Evolutionary conservation across 1,284 basidiomycete species (phyloP), one percentile per base, ranked within the genome.

Genomic region (Microbotryomycetes sp.): DNA sequence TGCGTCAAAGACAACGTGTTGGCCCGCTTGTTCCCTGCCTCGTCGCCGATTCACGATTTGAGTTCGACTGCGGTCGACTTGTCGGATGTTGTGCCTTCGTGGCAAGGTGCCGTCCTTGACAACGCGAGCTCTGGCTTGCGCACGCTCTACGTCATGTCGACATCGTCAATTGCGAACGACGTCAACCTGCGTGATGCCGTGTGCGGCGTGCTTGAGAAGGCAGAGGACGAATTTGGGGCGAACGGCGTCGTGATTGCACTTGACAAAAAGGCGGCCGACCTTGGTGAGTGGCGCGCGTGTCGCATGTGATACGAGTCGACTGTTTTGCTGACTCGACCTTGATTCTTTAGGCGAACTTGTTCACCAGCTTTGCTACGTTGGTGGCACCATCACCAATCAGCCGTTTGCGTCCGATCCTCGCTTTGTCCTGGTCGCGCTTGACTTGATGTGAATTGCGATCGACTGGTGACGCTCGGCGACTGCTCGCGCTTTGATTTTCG

Each of bases 361-460:
- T 18, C 67, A 69, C 59, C 56, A 55, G 46, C 54, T 69, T 24
- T 45, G 57, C 41, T 69, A 69, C 65, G 59, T 67, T 52, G 67
- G 67, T n/a, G 63, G 60, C 54, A 61, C 61, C 23, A 56, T 61
- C 50, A 57, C 54, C 11, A 48, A 30, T 15, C 23, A 18, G 16
- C 59, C 59, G 16, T 61, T 61, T 24, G 45, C 55, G 9, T 16
- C 59, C 48, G 47, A 56, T 45, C 51, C 59, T 2, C 56, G 31
- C 15, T 65, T 58, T 59, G 48, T 65, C 45, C 59, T 65, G 49
- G 56, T 65, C 63, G 63, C 56, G 5, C 55, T 65, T 48, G 63
- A 65, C 56, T 29, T 65, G 11, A 9, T 23, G 27, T 21, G 48
- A 50, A 50, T 23, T 45, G 13, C 41, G 13, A 13, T 45, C 15